Evolutionary conservation across 805 yeast genomes (phyloP), one percentile per base, ranked within the genome.

Genomic region (Metschnikowia baotianmanensis): DNA sequence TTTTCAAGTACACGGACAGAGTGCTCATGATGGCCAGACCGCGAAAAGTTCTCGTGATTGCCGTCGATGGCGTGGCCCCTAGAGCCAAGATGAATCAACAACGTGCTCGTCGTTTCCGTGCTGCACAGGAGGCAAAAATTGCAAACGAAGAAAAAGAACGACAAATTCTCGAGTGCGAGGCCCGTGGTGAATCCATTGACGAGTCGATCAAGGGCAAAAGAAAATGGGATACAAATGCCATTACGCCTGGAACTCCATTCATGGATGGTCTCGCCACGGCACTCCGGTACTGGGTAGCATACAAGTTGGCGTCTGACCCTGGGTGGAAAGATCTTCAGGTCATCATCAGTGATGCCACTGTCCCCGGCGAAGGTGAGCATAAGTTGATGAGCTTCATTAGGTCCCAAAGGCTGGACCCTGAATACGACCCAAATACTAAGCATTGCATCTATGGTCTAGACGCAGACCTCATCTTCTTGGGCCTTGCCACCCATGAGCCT

Each of bases 361-460:
- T 91, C 11, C 99, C 99, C 1, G 99, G 99, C 47, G 99, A 93
- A 73, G 99, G 99, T 59, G 99, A 93, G 63, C 99, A 93, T 69
- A 93, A 93, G 62, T 83, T 93, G 53, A 93, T 93, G 99, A 89
- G 85, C 55, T 93, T 90, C 59, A 85, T 93, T 42, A 78, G 99
- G 56, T 78, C 86, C 30, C 98, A 90, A 60, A 74, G 98, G 52
- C 77, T 84, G 29, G 93, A 86, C 52, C 86, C 95, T 0, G 80
- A 82, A 57, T 86, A 91, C 62, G 78, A 87, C 57, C 96, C 98
- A 38, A 91, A 93, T 60, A 90, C 96, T 1, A 74, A 81, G n/a
- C 99, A 93, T 63, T 87, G 95, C 62, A 90, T 93, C 43, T 95
- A 93, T 62, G 99, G 99, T 22, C 72, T 93, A 50, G 99, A 93